Conservation (phyloP, 192 early-diverging fungal genomes). For the Geranomyces michiganensis region DNA sequence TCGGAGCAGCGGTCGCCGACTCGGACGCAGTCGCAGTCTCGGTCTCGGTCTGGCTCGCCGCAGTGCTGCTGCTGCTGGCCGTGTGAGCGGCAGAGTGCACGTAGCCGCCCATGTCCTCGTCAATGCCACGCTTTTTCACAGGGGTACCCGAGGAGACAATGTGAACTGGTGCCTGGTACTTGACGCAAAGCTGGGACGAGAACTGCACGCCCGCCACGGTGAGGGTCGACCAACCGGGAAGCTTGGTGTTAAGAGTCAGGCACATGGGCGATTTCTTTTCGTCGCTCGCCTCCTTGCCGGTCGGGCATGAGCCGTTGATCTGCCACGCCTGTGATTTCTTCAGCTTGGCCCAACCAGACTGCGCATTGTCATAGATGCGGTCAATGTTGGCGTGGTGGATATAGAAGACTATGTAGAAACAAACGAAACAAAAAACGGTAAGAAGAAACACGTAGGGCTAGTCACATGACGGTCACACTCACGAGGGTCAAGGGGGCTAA, state of each 20-base stretch:
- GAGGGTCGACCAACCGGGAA: slow-evolving; percentile 10
- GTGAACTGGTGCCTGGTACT: slow-evolving; percentile 1
- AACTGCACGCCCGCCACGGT: slow-evolving; percentile 6
- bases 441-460: too few species aligned
- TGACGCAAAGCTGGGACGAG: slow-evolving; percentile 17
- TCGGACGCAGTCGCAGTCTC: neutral
- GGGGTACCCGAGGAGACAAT: neutral
- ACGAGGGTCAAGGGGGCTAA: slow-evolving; percentile 10
- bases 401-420: neutral
- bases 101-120: neutral
- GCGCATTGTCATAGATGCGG: slow-evolving; percentile 17
- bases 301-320: slow-evolving; percentile 14
- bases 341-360: neutral
- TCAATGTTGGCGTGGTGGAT: slow-evolving; percentile 18
- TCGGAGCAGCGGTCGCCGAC: neutral
- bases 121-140: neutral
- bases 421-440: too few species aligned
- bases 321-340: slow-evolving; percentile 5
- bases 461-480: neutral
- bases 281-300: neutral
- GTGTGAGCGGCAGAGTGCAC: neutral
- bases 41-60: neutral
- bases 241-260: slow-evolving; percentile 8
- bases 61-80: neutral
- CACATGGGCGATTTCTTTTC: neutral